Conservation (phyloP, 1,284 basidiomycete genomes). For the Ceratorhiza oryzae-sativae region DNA sequence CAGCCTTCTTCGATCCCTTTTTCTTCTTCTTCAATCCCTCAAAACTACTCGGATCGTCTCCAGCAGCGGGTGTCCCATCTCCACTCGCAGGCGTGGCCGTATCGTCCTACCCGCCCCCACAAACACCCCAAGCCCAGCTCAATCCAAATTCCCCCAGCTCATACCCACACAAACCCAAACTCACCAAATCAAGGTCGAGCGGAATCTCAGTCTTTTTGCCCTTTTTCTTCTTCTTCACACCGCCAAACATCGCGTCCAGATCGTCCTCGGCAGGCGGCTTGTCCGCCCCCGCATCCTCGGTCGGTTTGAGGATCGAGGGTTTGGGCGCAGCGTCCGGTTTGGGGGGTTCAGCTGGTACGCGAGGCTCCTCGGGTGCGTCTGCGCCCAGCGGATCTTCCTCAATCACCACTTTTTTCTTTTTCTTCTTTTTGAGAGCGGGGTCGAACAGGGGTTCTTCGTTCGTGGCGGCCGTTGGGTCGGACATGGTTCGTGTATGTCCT, state of each 20-base stretch:
- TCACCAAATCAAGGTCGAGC: conserved; percentile 81
- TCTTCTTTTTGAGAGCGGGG: conserved; percentile 77
- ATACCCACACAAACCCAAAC: conserved; percentile 46
- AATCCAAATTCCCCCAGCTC: background rate
- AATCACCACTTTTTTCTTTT: conserved; percentile 83
- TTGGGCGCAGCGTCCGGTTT: conserved; percentile 62
- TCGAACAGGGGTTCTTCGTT: conserved; percentile 81
- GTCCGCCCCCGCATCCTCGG: conserved; percentile 48
- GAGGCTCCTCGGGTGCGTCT: conserved; percentile 63
- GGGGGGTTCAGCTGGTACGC: conserved; percentile 22
- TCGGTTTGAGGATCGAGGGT: conserved; percentile 68
- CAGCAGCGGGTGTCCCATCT: conserved; percentile 48
- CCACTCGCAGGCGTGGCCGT: conserved; percentile 45
- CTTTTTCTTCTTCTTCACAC: conserved; percentile 87
- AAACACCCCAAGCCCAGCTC: conserved; percentile 3
- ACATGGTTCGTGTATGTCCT: background rate
- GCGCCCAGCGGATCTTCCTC: conserved; percentile 82
- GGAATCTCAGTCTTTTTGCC: conserved; percentile 91
- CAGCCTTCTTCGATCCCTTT: conserved; percentile 55
- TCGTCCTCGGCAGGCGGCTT: conserved; percentile 67
- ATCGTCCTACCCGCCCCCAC: conserved; percentile 40
- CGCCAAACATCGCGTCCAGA: conserved; percentile 83
- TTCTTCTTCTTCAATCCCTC: conserved; percentile 78
- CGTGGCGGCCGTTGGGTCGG: conserved; percentile 32
- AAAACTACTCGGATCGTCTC: conserved; percentile 63